phyloP scores from a whole-genome alignment of 169 alveolate genomes.

The Cyclospora cayetanensis region DNA sequence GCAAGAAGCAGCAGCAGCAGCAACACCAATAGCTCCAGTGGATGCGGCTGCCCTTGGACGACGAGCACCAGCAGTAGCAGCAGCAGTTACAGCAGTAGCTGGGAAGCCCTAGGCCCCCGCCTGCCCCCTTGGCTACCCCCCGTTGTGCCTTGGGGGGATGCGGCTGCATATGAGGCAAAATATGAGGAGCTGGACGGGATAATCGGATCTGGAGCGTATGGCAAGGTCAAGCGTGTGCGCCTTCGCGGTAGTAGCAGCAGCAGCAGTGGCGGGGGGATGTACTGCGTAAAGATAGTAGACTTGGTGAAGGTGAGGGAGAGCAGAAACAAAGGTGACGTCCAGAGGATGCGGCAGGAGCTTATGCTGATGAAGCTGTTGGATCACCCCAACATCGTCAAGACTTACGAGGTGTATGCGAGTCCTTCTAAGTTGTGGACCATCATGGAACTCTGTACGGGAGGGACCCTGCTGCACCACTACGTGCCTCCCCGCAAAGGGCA shows the following conservation, averaged over 20 bases:
- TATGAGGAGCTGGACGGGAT: background rate
- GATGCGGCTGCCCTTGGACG: background rate
- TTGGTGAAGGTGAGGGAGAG: background rate
- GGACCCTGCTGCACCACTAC: background rate
- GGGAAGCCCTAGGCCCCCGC: background rate
- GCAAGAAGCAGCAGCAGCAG: background rate
- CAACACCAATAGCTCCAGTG: background rate
- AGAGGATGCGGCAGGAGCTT: background rate
- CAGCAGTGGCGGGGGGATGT: background rate
- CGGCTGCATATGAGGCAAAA: background rate
- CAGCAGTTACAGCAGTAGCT: background rate
- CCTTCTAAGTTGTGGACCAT: background rate
- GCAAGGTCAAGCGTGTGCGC: background rate
- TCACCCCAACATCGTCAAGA: slow-evolving; percentile 2
- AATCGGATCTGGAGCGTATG: background rate
- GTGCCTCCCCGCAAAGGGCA: background rate
- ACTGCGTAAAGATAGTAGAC: slow-evolving; percentile 14
- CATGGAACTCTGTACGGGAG: background rate
- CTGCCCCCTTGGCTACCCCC: background rate
- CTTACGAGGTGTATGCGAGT: background rate
- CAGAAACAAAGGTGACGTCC: background rate
- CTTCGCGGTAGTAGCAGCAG: slow-evolving; percentile 7
- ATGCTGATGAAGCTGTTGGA: background rate
- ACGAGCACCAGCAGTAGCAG: background rate
- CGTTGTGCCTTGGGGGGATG: background rate